Evolutionary conservation across 176 grass and related monocot species (phyloP), one percentile per base, ranked within the genome.

Genomic region (Thalia dealbata): DNA sequence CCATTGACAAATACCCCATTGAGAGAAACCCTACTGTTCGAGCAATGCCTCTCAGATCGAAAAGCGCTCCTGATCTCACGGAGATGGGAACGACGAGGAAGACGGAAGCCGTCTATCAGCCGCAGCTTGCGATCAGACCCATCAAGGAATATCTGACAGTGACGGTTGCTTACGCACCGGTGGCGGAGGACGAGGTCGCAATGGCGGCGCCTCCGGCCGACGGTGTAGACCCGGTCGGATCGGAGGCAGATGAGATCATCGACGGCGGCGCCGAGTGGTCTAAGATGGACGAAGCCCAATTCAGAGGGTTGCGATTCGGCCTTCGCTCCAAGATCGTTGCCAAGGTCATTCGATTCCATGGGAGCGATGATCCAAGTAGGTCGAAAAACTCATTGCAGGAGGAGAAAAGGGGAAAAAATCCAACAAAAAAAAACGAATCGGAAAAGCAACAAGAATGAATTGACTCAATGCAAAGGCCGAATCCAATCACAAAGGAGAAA

Each of bases 231-330:
- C 52, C 81, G 86, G 27, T 82, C 79, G 7, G 81, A 89, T 61
- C 81, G 82, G 18, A 91, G 74, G 75, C 83, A 48, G 50, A 91
- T n/a, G 5, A 91, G 82, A 14, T 29, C 50, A 24, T 22, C 28
- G 19, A 51, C 67, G 45, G 24, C 3, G 50, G 59, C 16, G 41
- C 54, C 61, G 22, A 82, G 50, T 54, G 82, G 55, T 54, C 92
- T 83, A 67, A 96, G 73, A 67, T 91, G 75, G 72, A 84, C 78
- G 81, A 83, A 91, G 30, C 83, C 88, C 9, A 91, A 72, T 25
- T 50, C n/a, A 77, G 74, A 51, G 14, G 11, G 22, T 27, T 48
- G 23, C 16, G 8, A 19, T 67, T 38, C 22, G 1, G 2, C 25
- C 25, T 28, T 9, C 22, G 4, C 2, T 51, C 14, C 45, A 50